Evolutionary conservation across 2,329 filamentous ascomycete genomes (phyloP).

Genomic region (Scytalidium lignicola): DNA sequence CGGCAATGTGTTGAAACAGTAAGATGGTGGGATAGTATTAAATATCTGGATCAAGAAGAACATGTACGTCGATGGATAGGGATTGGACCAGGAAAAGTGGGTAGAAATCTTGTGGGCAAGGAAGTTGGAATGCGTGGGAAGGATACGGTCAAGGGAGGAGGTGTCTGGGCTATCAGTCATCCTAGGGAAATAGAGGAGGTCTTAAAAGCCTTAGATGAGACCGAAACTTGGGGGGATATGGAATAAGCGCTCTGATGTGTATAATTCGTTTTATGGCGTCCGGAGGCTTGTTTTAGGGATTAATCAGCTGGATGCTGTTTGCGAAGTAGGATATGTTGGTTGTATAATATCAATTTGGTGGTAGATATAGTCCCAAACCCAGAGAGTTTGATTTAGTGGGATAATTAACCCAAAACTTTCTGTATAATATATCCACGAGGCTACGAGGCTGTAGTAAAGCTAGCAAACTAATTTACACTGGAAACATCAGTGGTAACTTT

Average conservation of each 20-base stretch:
- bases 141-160: constrained; percentile 77
- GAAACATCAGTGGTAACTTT: too few relatives aligned
- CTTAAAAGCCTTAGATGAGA: constrained; percentile 60
- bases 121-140: constrained; percentile 83
- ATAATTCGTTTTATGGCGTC: neutral
- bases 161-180: constrained; percentile 87
- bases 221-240: constrained; percentile 35
- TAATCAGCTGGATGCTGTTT: neutral
- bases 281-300: neutral
- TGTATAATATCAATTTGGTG: neutral
- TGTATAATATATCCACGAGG: too few relatives aligned
- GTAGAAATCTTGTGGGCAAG: constrained; percentile 87
- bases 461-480: too few relatives aligned
- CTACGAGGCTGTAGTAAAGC: too few relatives aligned
- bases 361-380: neutral
- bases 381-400: neutral
- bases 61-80: constrained; percentile 83
- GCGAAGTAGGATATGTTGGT: neutral
- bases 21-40: constrained; percentile 89
- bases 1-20: constrained; percentile 88
- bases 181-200: constrained; percentile 71
- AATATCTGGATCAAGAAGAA: constrained; percentile 78
- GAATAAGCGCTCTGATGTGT: constrained; percentile 12
- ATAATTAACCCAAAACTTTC: too few relatives aligned
- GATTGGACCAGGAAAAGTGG: constrained; percentile 90